These are phyloP conservation scores for Penicillium egyptiacum DNA, from an alignment of 495 filamentous ascomycete species.

Conservation along the genomic window DNA sequence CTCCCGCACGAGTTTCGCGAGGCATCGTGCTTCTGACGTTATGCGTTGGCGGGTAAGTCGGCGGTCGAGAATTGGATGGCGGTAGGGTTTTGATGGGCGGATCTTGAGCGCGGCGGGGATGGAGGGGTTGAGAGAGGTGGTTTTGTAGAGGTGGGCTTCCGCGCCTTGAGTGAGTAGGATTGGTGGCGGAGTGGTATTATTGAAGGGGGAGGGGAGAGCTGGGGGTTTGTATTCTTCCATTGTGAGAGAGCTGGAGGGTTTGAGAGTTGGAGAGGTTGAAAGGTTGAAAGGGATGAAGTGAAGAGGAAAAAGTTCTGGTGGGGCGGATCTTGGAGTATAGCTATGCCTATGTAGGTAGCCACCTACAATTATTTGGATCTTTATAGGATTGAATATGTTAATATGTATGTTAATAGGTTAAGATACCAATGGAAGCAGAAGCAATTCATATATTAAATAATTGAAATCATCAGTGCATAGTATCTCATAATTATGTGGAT, in stretches of 20 bases:
- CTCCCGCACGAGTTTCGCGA: slow-evolving; percentile 70
- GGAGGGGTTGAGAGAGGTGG: slow-evolving; percentile 68
- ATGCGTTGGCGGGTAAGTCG: slow-evolving; percentile 84
- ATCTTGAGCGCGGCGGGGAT: slow-evolving; percentile 83
- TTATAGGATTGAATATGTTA: neutral
- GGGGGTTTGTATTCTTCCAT: slow-evolving; percentile 39
- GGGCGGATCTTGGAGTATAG: slow-evolving; percentile 11
- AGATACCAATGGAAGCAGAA: neutral
- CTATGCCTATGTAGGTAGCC: neutral
- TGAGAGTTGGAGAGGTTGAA: neutral
- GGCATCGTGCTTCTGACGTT: slow-evolving; percentile 80
- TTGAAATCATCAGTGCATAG: neutral
- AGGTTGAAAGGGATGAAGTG: neutral
- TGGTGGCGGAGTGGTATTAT: slow-evolving; percentile 54
- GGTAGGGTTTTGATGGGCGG: slow-evolving; percentile 89
- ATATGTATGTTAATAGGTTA: neutral
- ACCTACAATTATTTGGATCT: neutral
- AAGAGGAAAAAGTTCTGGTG: slow-evolving; percentile 12
- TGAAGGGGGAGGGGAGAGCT: slow-evolving; percentile 66
- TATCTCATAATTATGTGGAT: neutral
- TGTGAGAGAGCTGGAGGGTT: neutral
- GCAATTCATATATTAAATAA: neutral
- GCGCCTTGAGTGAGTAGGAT: slow-evolving; percentile 84
- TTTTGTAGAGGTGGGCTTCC: slow-evolving; percentile 90
- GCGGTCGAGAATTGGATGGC: slow-evolving; percentile 86